A percentile compares a stretch with the other conserved stretches of the same genome.
These are phyloP conservation scores for Coemansia sp. DNA, from an alignment of 192 early-diverging fungal species.

Conservation along the genomic window DNA sequence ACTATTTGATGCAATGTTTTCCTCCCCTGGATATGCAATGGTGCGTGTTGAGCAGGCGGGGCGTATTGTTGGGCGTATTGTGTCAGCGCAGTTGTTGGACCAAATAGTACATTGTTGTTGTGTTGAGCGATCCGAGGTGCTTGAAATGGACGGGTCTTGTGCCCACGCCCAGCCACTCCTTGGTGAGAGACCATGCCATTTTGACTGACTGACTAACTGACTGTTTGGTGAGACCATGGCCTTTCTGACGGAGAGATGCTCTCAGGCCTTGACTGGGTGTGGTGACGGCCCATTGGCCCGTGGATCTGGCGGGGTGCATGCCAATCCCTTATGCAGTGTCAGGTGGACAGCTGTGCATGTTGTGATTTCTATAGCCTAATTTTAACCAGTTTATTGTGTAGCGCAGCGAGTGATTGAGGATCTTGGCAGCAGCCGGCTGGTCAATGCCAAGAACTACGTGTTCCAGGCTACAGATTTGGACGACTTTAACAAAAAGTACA, in stretches of 20 bases:
- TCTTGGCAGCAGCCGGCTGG: slow-evolving; percentile 39
- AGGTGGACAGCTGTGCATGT: background rate
- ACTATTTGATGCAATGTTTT: background rate
- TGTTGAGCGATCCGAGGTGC: background rate
- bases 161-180: background rate
- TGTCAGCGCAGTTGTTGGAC: background rate
- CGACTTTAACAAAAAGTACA: slow-evolving; percentile 53
- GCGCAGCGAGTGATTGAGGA: slow-evolving; percentile 52
- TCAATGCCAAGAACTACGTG: slow-evolving; percentile 41
- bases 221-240: background rate
- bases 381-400: slow-evolving; percentile 10
- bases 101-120: slow-evolving; percentile 2
- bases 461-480: slow-evolving; percentile 42
- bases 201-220: background rate
- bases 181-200: background rate
- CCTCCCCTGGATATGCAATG: background rate
- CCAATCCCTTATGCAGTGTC: slow-evolving; percentile 13
- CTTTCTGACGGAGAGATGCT: background rate
- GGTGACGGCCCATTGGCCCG: slow-evolving; percentile 12
- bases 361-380: background rate
- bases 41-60: background rate
- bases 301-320: slow-evolving; percentile 6
- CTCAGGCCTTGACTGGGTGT: background rate
- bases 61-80: background rate
- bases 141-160: background rate